phyloP scores from a whole-genome alignment of 495 filamentous ascomycete genomes.

The Collariella sp. region DNA sequence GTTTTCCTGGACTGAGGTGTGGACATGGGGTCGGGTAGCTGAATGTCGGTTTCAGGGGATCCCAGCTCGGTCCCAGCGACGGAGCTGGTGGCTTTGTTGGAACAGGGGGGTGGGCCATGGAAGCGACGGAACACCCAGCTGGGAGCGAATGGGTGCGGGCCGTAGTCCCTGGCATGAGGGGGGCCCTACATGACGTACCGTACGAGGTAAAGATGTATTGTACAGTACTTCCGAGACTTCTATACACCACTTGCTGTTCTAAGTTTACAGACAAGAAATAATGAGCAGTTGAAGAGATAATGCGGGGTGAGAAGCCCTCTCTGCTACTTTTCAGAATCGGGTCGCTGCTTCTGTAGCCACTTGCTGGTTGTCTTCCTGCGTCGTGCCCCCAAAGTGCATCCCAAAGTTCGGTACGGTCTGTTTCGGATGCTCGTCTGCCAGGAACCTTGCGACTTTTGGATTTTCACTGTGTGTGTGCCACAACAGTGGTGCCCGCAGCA shows the following conservation, averaged over 20 bases:
- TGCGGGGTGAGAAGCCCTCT: background rate
- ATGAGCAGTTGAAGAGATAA: background rate
- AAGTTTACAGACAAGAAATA: too few species aligned
- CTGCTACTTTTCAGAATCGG: background rate
- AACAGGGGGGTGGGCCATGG: conserved; percentile 5
- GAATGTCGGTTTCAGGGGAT: conserved; percentile 3
- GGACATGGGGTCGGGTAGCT: background rate
- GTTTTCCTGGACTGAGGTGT: background rate
- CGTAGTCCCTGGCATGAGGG: background rate
- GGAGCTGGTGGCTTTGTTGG: conserved; percentile 13
- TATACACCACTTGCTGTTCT: too few species aligned
- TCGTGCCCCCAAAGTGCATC: too few species aligned
- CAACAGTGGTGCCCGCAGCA: conserved; percentile 2
- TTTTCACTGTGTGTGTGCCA: conserved; percentile 3
- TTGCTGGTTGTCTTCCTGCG: too few species aligned
- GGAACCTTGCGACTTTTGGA: background rate
- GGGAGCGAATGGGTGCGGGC: conserved; percentile 3
- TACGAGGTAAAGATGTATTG: too few species aligned
- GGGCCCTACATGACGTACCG: too few species aligned
- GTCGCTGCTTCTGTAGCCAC: too few species aligned
- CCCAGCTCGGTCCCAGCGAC: conserved; percentile 5
- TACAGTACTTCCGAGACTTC: too few species aligned
- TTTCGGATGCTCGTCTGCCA: background rate
- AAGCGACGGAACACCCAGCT: conserved; percentile 7
- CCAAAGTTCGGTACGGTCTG: too few species aligned